Evolutionary conservation across 805 yeast species (phyloP), one percentile per base, ranked within the genome.

Genomic region (Suhomyces prunicola): DNA sequence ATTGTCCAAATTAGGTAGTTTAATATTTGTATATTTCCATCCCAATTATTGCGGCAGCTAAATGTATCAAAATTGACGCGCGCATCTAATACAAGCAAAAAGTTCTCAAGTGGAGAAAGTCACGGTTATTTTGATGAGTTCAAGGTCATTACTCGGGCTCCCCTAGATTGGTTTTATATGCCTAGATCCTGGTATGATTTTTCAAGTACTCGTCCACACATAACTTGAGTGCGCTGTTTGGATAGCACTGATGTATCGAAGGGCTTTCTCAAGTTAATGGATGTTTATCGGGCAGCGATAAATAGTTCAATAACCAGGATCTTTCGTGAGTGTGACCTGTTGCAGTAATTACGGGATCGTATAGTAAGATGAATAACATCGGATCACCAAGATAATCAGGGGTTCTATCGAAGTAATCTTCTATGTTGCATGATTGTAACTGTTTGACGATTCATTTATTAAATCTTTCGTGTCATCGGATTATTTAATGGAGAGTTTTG

Each of bases 331-430:
- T 65, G 23, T 71, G 70, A 3, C 81, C 81, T 13, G 76, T 65
- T 8, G 76, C 76, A 5, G 76, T 67, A n/a, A 77, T 62, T 5
- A 77, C 81, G 0, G 81, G 81, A 36, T 77, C 79, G 44, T 56
- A 57, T 54, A 74, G 73, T 31, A 75, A 47, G 41, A 66, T 64
- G 60, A 74, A 73, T n/a, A 76, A 69, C 7, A 76, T 70, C 4
- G 78, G 77, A 53, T 73, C 79, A 4, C 71, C 50, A 22, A 74
- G 53, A 50, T 67, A 62, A 19, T 71, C 78, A 1, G 79, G 79
- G 58, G 49, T 26, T 58, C 49, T 12, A 5, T n/a, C 1, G 15
- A 17, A 13, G 19, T 13, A 41, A 4, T 40, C 45, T 47, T 45
- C 40, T 8, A 31, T 24, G 6, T 6, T 3, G 50, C 51, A 19